Evolutionary conservation across 106 monocot species (phyloP).

Genomic region (Apostasia shenzhenica): DNA sequence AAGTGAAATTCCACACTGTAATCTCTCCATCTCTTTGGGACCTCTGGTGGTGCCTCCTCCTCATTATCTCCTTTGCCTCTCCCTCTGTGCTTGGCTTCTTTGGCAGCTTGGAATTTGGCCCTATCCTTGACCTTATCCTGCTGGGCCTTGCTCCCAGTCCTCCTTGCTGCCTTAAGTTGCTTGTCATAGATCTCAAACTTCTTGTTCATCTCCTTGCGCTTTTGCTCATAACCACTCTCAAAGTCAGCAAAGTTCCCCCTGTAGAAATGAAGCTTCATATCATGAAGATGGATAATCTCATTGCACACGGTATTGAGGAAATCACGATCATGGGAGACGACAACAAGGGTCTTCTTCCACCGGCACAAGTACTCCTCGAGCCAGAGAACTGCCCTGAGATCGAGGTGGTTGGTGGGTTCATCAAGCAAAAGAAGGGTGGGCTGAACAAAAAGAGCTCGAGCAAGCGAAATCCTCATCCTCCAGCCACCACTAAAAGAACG

Average conservation of each 20-base stretch:
- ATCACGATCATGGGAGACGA: slow-evolving; percentile 92
- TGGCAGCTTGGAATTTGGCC: slow-evolving; percentile 54
- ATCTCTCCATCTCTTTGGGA: slow-evolving; percentile 85
- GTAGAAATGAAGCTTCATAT: slow-evolving; percentile 68
- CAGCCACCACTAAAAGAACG: slow-evolving; percentile 94
- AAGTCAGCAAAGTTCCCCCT: slow-evolving; percentile 88
- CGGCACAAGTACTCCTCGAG: slow-evolving; percentile 85
- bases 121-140: slow-evolving; percentile 90
- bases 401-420: slow-evolving; percentile 95
- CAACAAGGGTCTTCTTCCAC: slow-evolving; percentile 97
- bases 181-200: slow-evolving; percentile 90
- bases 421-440: slow-evolving; percentile 84
- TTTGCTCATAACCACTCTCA: slow-evolving; percentile 92
- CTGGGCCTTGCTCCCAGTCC: slow-evolving; percentile 72
- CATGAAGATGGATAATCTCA: slow-evolving; percentile 89
- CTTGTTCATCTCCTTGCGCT: slow-evolving; percentile 84
- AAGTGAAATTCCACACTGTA: slow-evolving; percentile 92
- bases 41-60: slow-evolving; percentile 41
- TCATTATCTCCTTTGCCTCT: slow-evolving; percentile 66
- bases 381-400: slow-evolving; percentile 94
- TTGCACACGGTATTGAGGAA: slow-evolving; percentile 83
- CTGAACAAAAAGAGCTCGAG: slow-evolving; percentile 84
- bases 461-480: slow-evolving; percentile 94
- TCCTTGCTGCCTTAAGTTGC: slow-evolving; percentile 72
- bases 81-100: slow-evolving; percentile 56